Conservation (phyloP, 306 rosid species). For the Luffa acutangula region DNA sequence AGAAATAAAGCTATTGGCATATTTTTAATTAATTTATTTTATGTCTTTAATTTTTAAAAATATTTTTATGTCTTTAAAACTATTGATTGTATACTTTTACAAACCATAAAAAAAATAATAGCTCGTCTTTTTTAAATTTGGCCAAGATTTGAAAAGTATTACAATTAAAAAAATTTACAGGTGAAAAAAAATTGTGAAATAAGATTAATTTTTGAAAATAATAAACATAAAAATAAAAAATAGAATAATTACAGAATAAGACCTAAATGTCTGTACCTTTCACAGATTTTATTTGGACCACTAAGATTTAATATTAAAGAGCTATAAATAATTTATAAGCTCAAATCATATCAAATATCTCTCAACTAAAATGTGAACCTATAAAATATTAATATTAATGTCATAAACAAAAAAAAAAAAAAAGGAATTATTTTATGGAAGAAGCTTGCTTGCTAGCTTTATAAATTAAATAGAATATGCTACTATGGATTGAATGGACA, state of each 20-base stretch:
- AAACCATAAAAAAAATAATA: background rate
- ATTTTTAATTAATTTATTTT: too few species aligned
- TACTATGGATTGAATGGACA: background rate
- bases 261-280: background rate
- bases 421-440: background rate
- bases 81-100: too few species aligned
- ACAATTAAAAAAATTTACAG: background rate
- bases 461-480: background rate
- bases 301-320: background rate
- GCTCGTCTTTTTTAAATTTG: background rate
- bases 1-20: too few species aligned
- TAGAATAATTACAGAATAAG: background rate
- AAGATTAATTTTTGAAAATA: background rate
- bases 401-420: background rate
- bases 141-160: background rate
- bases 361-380: background rate
- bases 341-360: background rate
- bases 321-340: background rate
- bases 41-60: too few species aligned
- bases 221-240: background rate
- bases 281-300: slow-evolving; percentile 1
- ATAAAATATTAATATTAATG: background rate
- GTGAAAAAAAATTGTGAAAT: background rate
- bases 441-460: background rate
- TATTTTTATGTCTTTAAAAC: too few species aligned